phyloP scores from a whole-genome alignment of 2,329 filamentous ascomycete species.

The Penicillium vulpinum region DNA sequence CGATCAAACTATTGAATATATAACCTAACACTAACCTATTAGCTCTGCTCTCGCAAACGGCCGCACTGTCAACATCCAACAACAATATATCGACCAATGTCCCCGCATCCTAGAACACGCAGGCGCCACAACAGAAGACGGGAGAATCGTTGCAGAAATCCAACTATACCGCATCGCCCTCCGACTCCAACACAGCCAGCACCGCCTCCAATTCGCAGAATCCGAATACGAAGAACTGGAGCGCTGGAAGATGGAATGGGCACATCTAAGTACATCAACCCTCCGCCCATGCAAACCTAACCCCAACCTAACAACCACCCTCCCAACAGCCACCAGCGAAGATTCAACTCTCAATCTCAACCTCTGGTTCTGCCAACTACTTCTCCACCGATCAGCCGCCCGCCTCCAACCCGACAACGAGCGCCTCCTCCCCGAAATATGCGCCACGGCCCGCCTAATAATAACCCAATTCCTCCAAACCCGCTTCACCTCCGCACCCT shows the following conservation, averaged over 20 bases:
- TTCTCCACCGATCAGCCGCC: conserved; percentile 34
- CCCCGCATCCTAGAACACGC: conserved; percentile 33
- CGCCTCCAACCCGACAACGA: conserved; percentile 29
- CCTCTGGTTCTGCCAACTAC: conserved; percentile 39
- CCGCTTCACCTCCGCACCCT: conserved; percentile 33
- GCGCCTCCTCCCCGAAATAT: conserved; percentile 28
- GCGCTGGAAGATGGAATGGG: conserved; percentile 38
- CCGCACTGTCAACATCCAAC: conserved; percentile 32
- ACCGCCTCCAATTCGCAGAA: conserved; percentile 29
- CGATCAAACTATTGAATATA: not conserved
- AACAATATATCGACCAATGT: conserved; percentile 33
- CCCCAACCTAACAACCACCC: not conserved
- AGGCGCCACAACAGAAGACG: conserved; percentile 31
- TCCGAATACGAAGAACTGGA: conserved; percentile 36
- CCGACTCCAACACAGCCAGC: conserved; percentile 27
- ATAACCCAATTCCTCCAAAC: conserved; percentile 32
- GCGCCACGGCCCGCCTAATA: conserved; percentile 33
- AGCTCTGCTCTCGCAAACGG: conserved; percentile 35
- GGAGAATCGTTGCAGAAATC: conserved; percentile 35
- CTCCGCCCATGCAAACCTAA: not conserved
- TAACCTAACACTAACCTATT: conserved; percentile 6
- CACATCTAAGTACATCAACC: conserved; percentile 30
- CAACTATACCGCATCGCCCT: conserved; percentile 34
- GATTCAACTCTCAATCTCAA: conserved; percentile 36
- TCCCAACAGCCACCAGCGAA: conserved; percentile 25